Base-by-base conservation (phyloP, 768 basidiomycete genomes). In the Lactarius pseudohatsudake region DNA sequence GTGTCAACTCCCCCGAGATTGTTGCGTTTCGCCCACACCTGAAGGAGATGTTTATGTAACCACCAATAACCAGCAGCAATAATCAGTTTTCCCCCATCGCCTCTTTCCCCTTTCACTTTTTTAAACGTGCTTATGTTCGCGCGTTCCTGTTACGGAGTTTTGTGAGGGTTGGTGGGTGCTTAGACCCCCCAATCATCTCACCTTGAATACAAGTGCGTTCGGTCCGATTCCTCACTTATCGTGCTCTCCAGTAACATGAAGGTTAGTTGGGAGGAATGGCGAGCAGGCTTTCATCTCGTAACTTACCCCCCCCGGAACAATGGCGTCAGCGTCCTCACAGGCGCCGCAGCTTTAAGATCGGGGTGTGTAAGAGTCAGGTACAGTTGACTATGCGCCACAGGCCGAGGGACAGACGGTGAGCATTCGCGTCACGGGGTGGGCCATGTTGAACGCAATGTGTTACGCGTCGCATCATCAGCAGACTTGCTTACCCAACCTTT, bases 401-500 rank as follows among this genome's bases (percentile, higher is more conserved):
- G n/a, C 53, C 22, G 30, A 60, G 30, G 43, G 55, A 26, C 28
- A 18, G 38, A 53, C 26, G 40, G 53, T 59, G 55, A 30, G 34
- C 30, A n/a, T 34, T 36, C 47, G n/a, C 54, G 66, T 54, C 62
- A 59, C 59, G 62, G 57, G 53, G 47, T 59, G 56, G 36, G 28
- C 18, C 10, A 34, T 57, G 26, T 22, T 20, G 22, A 22, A 54
- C 32, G 13, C 45, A 18, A 40, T 59, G 28, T 63, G 58, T 45
- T 22, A 45, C 62, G 30, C 62, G 40, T 40, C 61, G 50, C 62
- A 67, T 62, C 61, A 62, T 63, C 66, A 67, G 40, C 57, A 54
- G 57, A 66, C 65, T 38, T 26, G 30, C 55, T 30, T 57, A 30
- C 55, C 28, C 55, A 34, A 34, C 30, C 7, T 30, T 18, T 57